Percentiles rank a stretch among this genome's conserved stretches.
Conservation (phyloP, 1,139 yeast genomes). For the Suhomyces atakaporum region DNA sequence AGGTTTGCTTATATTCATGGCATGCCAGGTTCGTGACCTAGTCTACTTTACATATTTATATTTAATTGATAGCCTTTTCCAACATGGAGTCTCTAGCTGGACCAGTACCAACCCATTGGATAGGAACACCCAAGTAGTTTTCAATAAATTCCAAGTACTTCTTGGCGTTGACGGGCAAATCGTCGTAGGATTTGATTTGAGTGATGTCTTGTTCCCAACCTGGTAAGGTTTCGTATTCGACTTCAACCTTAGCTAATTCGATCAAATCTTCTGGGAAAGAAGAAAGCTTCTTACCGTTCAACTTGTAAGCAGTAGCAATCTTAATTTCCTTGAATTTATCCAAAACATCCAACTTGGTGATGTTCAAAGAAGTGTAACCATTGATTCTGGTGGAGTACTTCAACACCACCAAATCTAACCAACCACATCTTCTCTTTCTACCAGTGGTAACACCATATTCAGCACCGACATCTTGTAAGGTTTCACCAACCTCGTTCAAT, state of each 20-base stretch:
- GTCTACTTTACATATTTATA: conserved; percentile 7
- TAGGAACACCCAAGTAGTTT: conserved; percentile 77
- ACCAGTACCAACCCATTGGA: conserved; percentile 98
- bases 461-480: conserved; percentile 87
- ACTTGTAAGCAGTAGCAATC: conserved; percentile 79
- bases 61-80: conserved; percentile 32
- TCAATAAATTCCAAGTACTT: conserved; percentile 82
- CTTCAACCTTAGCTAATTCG: conserved; percentile 83
- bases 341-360: conserved; percentile 92
- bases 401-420: conserved; percentile 95
- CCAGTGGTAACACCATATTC: conserved; percentile 99
- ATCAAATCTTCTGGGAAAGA: conserved; percentile 92
- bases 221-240: conserved; percentile 83
- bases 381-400: conserved; percentile 88
- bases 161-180: conserved; percentile 86
- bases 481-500: conserved; percentile 82
- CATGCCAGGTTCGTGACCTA: no score
- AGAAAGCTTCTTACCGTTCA: conserved; percentile 71
- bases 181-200: conserved; percentile 63
- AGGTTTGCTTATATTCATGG: no score
- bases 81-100: conserved; percentile 92
- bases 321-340: conserved; percentile 86
- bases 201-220: conserved; percentile 95
- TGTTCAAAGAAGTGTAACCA: conserved; percentile 91
- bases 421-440: conserved; percentile 98